Evolutionary conservation across 2,329 filamentous ascomycete genomes (phyloP).

Genomic region (Trichoderma brevicompactum): DNA sequence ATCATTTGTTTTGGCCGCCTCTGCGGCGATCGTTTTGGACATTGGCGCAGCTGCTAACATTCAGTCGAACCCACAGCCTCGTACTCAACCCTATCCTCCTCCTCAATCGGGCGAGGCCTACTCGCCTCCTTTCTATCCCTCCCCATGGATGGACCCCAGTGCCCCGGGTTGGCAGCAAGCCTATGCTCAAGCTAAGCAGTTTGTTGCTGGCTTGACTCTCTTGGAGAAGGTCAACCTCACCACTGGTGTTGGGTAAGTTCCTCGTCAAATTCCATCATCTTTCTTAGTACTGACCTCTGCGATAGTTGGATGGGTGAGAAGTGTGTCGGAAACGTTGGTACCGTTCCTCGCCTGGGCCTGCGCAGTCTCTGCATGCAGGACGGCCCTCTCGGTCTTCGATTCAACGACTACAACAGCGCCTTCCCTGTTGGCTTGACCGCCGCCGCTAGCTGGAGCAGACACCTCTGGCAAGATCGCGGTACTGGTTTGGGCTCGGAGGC

Average conservation of each 20-base stretch:
- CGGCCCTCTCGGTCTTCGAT: slow-evolving; percentile 78
- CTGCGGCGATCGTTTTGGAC: slow-evolving; percentile 20
- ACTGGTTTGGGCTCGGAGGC: slow-evolving; percentile 63
- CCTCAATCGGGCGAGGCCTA: slow-evolving; percentile 36
- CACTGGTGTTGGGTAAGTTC: slow-evolving; percentile 79
- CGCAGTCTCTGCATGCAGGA: slow-evolving; percentile 84
- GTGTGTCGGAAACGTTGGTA: slow-evolving; percentile 77
- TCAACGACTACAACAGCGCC: slow-evolving; percentile 77
- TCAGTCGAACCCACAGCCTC: slow-evolving; percentile 31
- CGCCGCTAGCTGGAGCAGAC: slow-evolving; percentile 80
- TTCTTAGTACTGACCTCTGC: slow-evolving; percentile 17
- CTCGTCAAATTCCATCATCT: background rate
- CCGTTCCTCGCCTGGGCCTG: slow-evolving; percentile 71
- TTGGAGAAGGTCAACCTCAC: slow-evolving; percentile 94
- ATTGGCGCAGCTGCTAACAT: slow-evolving; percentile 21
- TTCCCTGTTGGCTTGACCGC: slow-evolving; percentile 80
- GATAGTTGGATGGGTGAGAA: slow-evolving; percentile 58
- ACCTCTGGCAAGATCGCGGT: slow-evolving; percentile 62
- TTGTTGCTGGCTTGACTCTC: slow-evolving; percentile 82
- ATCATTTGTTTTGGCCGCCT: slow-evolving; percentile 19
- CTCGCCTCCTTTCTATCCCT: slow-evolving; percentile 74
- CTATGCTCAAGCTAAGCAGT: slow-evolving; percentile 73
- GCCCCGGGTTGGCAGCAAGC: slow-evolving; percentile 75
- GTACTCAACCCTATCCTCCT: slow-evolving; percentile 31
- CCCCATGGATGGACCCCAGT: slow-evolving; percentile 79